Evolutionary conservation across 78 protist species (phyloP).

Genomic region (Dictyostelium capitatum): DNA sequence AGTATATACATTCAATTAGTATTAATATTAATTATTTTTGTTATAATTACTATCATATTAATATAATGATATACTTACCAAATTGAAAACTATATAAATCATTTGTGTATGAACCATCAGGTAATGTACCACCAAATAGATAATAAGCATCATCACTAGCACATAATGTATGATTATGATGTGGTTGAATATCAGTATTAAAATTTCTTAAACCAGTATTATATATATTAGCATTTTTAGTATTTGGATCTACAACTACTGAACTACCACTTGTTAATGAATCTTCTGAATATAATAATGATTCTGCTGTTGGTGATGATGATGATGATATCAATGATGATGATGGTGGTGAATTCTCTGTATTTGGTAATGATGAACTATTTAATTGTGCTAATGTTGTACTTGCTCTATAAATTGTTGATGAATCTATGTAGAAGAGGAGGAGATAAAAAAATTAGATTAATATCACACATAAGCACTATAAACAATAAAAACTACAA

Average conservation of each 20-base stretch:
- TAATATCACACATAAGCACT: too few species aligned
- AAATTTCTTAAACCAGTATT: constrained; percentile 24
- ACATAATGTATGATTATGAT: constrained; percentile 16
- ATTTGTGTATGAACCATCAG: constrained; percentile 34
- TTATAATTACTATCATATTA: not conserved
- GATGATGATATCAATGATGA: constrained; percentile 71
- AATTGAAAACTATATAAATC: constrained; percentile 64
- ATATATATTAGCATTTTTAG: constrained; percentile 62
- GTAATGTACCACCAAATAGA: constrained; percentile 62
- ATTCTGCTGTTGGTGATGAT: constrained; percentile 74
- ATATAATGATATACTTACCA: constrained; percentile 22
- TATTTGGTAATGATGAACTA: constrained; percentile 44
- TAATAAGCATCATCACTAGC: constrained; percentile 31
- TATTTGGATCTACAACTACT: constrained; percentile 35
- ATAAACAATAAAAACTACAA: too few species aligned
- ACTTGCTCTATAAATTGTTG: constrained; percentile 12
- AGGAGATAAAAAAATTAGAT: too few species aligned
- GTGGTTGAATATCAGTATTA: constrained; percentile 16
- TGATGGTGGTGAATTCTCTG: constrained; percentile 51
- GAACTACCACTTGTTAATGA: constrained; percentile 7
- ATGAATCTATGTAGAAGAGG: not conserved
- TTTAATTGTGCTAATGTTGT: constrained; percentile 41
- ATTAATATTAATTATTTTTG: not conserved
- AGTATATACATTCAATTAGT: not conserved
- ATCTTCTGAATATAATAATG: constrained; percentile 46